A percentile compares a stretch with the other conserved stretches of the same genome.
Conservation (phyloP, 2,329 filamentous ascomycete species). For the Acrocalymma vagum region DNA sequence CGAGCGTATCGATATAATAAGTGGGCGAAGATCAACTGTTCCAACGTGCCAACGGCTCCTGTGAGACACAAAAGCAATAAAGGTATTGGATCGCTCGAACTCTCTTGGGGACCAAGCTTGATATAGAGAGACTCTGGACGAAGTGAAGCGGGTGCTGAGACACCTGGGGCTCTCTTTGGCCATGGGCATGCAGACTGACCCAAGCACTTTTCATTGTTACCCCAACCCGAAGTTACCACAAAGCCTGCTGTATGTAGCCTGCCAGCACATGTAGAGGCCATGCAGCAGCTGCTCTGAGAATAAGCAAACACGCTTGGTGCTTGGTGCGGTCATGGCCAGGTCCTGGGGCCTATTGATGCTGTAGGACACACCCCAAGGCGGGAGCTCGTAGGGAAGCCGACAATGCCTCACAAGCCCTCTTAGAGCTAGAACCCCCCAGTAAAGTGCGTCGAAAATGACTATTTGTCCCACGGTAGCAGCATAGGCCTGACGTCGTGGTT, state of each 20-base stretch:
- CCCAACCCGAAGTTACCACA: too few relatives aligned
- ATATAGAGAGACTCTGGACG: constrained; percentile 29
- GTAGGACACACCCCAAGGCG: constrained; percentile 2
- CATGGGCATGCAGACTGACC: constrained; percentile 30
- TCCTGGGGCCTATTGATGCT: not conserved
- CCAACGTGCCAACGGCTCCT: constrained; percentile 37
- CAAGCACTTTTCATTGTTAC: constrained; percentile 40
- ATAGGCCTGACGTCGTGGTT: too few relatives aligned
- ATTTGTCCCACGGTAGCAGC: constrained; percentile 31
- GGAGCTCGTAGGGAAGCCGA: constrained; percentile 13
- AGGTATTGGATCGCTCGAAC: constrained; percentile 25
- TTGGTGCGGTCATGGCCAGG: constrained; percentile 17
- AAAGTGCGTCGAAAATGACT: constrained; percentile 31
- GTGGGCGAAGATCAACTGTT: constrained; percentile 24
- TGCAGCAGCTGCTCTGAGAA: constrained; percentile 26
- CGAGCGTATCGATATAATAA: constrained; percentile 26
- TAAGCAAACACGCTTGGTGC: constrained; percentile 37
- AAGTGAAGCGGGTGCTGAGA: constrained; percentile 42
- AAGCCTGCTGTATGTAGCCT: too few relatives aligned
- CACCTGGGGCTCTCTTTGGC: constrained; percentile 36
- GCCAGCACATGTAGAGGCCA: constrained; percentile 41
- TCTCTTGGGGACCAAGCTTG: constrained; percentile 18
- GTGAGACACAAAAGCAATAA: constrained; percentile 40
- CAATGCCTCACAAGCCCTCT: constrained; percentile 20
- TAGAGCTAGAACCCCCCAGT: constrained; percentile 24